Evolutionary conservation across 768 basidiomycete species (phyloP).

Genomic region (Suillus weaverae): DNA sequence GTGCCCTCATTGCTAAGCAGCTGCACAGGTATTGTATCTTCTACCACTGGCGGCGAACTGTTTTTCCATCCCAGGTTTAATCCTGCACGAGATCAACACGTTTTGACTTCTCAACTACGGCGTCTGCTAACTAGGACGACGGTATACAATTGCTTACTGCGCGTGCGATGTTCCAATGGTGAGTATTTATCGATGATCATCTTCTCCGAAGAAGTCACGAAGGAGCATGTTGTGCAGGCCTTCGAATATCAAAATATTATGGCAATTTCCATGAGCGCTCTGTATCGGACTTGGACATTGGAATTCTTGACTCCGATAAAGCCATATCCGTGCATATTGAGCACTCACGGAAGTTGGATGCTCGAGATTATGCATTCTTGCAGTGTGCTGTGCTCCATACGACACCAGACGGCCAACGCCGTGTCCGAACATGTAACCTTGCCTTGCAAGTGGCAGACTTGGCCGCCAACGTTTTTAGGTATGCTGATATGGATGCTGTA

Average conservation of each 20-base stretch:
- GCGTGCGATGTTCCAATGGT: slow-evolving; percentile 88
- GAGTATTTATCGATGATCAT: slow-evolving; percentile 13
- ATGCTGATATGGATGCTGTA: slow-evolving; percentile 86
- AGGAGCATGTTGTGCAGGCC: slow-evolving; percentile 40
- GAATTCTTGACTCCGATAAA: slow-evolving; percentile 79
- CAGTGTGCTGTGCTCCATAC: slow-evolving; percentile 93
- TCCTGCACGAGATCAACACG: slow-evolving; percentile 58
- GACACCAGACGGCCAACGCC: slow-evolving; percentile 67
- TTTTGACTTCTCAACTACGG: slow-evolving; percentile 74
- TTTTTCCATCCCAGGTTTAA: slow-evolving; percentile 94
- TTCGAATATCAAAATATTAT: slow-evolving; percentile 63
- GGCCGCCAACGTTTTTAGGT: slow-evolving; percentile 90
- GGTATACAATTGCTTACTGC: slow-evolving; percentile 77
- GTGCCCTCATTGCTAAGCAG: slow-evolving; percentile 10
- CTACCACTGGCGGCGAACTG: slow-evolving; percentile 83
- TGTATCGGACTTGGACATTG: slow-evolving; percentile 75
- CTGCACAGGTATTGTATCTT: slow-evolving; percentile 58
- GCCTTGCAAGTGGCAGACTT: slow-evolving; percentile 77
- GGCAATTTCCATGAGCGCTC: slow-evolving; percentile 73
- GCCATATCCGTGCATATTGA: slow-evolving; percentile 73
- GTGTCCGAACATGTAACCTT: slow-evolving; percentile 86
- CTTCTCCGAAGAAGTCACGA: not conserved
- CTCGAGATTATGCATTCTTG: slow-evolving; percentile 71
- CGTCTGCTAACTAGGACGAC: slow-evolving; percentile 68
- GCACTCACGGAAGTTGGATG: slow-evolving; percentile 67